phyloP scores from a whole-genome alignment of 2,329 filamentous ascomycete genomes.

The Hypoxylon sp. region DNA sequence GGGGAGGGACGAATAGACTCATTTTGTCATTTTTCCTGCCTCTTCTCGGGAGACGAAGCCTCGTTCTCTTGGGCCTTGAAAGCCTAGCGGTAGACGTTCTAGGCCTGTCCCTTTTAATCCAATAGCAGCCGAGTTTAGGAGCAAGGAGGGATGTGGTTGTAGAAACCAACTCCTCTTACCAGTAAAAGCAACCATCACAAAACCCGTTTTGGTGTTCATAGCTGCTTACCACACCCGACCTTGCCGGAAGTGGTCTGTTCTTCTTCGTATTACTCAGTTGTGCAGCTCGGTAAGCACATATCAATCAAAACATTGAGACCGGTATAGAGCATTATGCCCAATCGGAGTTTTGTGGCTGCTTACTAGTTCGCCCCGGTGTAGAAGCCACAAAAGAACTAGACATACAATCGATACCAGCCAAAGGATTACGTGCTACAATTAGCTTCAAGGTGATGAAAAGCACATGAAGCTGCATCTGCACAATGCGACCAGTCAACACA shows the following conservation, averaged over 20 bases:
- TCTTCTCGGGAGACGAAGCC: neutral
- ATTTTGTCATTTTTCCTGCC: neutral
- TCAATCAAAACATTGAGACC: conserved; percentile 25
- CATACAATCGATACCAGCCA: neutral
- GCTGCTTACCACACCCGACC: conserved; percentile 15
- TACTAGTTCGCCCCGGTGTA: neutral
- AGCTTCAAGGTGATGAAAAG: neutral
- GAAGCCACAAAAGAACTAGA: conserved; percentile 7
- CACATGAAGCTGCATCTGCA: neutral
- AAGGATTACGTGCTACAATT: conserved; percentile 6
- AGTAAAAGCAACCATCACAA: neutral
- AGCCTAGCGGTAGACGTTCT: neutral
- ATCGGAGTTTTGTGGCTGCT: conserved; percentile 22
- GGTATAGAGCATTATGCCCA: conserved; percentile 17
- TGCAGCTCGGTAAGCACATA: conserved; percentile 11
- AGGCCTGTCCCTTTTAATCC: neutral
- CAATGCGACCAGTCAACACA: neutral
- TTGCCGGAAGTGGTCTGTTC: conserved; percentile 12
- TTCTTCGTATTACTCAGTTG: conserved; percentile 1
- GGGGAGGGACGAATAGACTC: conserved; percentile 7
- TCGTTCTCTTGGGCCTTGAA: neutral
- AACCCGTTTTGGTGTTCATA: conserved; percentile 3
- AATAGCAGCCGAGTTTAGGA: neutral
- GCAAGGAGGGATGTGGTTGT: conserved; percentile 1
- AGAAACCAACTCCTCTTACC: neutral